These are phyloP conservation scores for Botrytis sinoallii DNA, from an alignment of 2,329 filamentous ascomycete genomes.

Conservation along the genomic window DNA sequence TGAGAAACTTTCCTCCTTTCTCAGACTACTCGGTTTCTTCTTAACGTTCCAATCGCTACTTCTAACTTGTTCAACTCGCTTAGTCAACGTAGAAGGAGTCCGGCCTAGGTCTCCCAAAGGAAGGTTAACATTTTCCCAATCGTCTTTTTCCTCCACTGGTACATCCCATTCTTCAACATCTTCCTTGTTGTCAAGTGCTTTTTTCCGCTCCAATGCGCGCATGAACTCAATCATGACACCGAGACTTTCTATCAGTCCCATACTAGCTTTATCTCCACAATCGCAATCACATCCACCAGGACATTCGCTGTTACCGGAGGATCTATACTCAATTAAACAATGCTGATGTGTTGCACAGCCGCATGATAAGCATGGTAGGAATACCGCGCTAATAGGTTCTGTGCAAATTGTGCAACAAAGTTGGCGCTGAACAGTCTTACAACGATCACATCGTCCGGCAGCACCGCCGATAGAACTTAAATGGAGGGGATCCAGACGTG, in stretches of 20 bases:
- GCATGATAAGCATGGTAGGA: slow-evolving; percentile 59
- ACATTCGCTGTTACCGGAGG: slow-evolving; percentile 48
- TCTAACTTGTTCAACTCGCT: slow-evolving; percentile 33
- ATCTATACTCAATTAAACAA: slow-evolving; percentile 42
- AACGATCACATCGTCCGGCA: slow-evolving; percentile 48
- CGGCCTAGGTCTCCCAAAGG: slow-evolving; percentile 28
- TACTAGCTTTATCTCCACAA: slow-evolving; percentile 55
- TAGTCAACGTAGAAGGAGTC: slow-evolving; percentile 33
- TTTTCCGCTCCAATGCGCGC: slow-evolving; percentile 24
- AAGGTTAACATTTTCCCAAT: slow-evolving; percentile 31
- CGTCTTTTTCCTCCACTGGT: slow-evolving; percentile 26
- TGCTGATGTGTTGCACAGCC: slow-evolving; percentile 59
- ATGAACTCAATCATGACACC: slow-evolving; percentile 41
- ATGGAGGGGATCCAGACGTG: slow-evolving; percentile 56
- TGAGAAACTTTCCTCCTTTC: slow-evolving; percentile 29
- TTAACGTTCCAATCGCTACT: slow-evolving; percentile 34
- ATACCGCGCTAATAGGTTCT: slow-evolving; percentile 58
- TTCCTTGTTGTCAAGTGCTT: slow-evolving; percentile 23
- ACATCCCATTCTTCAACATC: slow-evolving; percentile 28
- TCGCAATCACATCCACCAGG: slow-evolving; percentile 64
- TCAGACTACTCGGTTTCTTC: slow-evolving; percentile 34
- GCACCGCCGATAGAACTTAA: slow-evolving; percentile 42
- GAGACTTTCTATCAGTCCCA: slow-evolving; percentile 60
- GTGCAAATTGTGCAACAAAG: slow-evolving; percentile 61
- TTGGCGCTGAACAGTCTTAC: slow-evolving; percentile 54